These are phyloP conservation scores for Umbelopsis sp. DNA, from an alignment of 192 early-diverging fungal genomes.

Conservation along the genomic window DNA sequence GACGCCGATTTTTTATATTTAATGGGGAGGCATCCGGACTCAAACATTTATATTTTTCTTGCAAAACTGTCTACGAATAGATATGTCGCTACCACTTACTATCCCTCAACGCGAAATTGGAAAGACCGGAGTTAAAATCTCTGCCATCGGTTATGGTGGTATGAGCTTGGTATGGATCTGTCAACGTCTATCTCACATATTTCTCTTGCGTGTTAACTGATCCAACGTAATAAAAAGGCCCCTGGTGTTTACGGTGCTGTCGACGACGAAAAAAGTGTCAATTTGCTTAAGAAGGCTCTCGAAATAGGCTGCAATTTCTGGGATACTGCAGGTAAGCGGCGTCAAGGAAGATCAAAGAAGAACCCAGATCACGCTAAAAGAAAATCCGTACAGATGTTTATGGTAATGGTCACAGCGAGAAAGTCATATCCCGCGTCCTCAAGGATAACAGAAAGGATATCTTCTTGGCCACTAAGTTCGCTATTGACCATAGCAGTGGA, in stretches of 20 bases:
- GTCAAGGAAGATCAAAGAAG: neutral
- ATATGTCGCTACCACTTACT: neutral
- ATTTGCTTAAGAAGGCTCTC: slow-evolving; percentile 47
- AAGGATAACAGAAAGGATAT: slow-evolving; percentile 53
- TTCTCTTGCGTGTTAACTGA: no score
- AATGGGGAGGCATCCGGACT: neutral
- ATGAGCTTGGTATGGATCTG: slow-evolving; percentile 42
- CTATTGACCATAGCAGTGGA: slow-evolving; percentile 24
- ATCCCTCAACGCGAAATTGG: slow-evolving; percentile 32
- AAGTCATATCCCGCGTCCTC: slow-evolving; percentile 50
- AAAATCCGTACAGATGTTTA: slow-evolving; percentile 45
- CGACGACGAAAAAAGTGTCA: slow-evolving; percentile 39
- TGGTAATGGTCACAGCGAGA: slow-evolving; percentile 58
- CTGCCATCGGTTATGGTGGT: slow-evolving; percentile 42
- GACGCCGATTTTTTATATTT: no score
- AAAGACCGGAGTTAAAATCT: slow-evolving; percentile 41
- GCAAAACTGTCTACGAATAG: neutral
- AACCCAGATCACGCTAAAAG: no score
- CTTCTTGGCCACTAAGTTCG: slow-evolving; percentile 69
- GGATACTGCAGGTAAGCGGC: slow-evolving; percentile 48
- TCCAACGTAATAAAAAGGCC: neutral
- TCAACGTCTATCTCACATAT: no score
- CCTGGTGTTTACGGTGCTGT: slow-evolving; percentile 35
- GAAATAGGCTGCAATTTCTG: slow-evolving; percentile 59
- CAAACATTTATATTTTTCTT: neutral